A percentile compares a stretch with the other conserved stretches of the same genome.
Conservation (phyloP, 2,329 filamentous ascomycete genomes). For the Uncinocarpus reesii region DNA sequence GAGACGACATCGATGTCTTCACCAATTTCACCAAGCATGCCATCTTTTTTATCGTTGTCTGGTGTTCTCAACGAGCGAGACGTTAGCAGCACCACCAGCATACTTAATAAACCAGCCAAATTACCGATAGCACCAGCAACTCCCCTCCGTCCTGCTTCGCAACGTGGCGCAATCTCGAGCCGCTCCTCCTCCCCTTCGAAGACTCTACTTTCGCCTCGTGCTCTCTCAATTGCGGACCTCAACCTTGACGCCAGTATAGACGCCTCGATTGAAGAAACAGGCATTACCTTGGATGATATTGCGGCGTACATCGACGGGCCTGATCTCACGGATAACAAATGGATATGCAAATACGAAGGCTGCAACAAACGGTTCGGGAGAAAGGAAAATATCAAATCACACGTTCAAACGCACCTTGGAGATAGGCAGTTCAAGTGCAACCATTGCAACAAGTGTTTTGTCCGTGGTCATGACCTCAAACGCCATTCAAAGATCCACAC, state of each 20-base stretch:
- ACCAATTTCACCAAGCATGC: constrained; percentile 38
- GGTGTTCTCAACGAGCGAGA: constrained; percentile 41
- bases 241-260: constrained; percentile 48
- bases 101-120: constrained; percentile 20
- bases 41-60: constrained; percentile 44
- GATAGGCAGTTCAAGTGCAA: constrained; percentile 93
- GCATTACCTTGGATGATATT: constrained; percentile 78
- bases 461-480: constrained; percentile 93
- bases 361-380: constrained; percentile 89
- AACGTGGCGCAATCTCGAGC: constrained; percentile 14
- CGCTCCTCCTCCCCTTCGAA: constrained; percentile 25
- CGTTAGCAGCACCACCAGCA: constrained; percentile 22
- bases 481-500: constrained; percentile 96
- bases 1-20: constrained; percentile 22
- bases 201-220: constrained; percentile 33
- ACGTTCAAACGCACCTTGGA: constrained; percentile 94
- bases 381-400: constrained; percentile 97
- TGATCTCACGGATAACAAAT: constrained; percentile 63
- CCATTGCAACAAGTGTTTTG: constrained; percentile 88
- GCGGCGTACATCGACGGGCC: constrained; percentile 62
- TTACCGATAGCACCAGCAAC: constrained; percentile 25
- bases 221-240: constrained; percentile 39
- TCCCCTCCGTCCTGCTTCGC: constrained; percentile 20
- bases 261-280: constrained; percentile 62
- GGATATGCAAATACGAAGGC: constrained; percentile 63